Percentiles rank a stretch among this genome's conserved stretches.
phyloP scores from a whole-genome alignment of 768 basidiomycete species.

The Hypsizygus marmoreus region DNA sequence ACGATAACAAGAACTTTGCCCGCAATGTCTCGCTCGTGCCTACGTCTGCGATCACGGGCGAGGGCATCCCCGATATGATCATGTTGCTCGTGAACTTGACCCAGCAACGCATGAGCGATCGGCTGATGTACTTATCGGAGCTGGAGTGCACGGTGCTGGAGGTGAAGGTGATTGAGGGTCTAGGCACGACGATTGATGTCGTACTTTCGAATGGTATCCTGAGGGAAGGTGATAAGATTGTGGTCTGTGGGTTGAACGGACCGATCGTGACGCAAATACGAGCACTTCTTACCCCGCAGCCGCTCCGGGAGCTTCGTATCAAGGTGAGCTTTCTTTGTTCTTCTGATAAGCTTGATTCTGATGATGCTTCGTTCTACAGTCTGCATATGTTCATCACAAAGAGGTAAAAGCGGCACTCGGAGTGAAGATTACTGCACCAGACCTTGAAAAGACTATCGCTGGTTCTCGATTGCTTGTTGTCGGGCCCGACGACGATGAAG shows the following conservation, averaged over 20 bases:
- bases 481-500: constrained; percentile 96
- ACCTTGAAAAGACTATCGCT: constrained; percentile 97
- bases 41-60: constrained; percentile 96
- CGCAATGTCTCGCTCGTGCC: constrained; percentile 96
- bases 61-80: constrained; percentile 99
- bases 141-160: constrained; percentile 98
- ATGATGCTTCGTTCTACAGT: constrained; percentile 47
- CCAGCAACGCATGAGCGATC: constrained; percentile 96
- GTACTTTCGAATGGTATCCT: constrained; percentile 93
- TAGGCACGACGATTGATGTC: constrained; percentile 97
- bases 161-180: constrained; percentile 97
- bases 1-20: constrained; percentile 95
- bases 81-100: constrained; percentile 97
- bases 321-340: constrained; percentile 58
- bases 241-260: constrained; percentile 95
- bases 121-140: constrained; percentile 97
- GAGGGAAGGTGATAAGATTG: constrained; percentile 89
- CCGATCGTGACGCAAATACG: constrained; percentile 95
- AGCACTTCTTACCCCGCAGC: constrained; percentile 94
- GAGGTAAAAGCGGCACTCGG: constrained; percentile 96
- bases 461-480: constrained; percentile 92
- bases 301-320: constrained; percentile 90
- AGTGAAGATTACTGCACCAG: constrained; percentile 92
- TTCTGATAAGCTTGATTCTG: constrained; percentile 2
- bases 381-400: constrained; percentile 95